phyloP scores from a whole-genome alignment of 352 stramenopile species.

The Phytopythium aichiense region DNA sequence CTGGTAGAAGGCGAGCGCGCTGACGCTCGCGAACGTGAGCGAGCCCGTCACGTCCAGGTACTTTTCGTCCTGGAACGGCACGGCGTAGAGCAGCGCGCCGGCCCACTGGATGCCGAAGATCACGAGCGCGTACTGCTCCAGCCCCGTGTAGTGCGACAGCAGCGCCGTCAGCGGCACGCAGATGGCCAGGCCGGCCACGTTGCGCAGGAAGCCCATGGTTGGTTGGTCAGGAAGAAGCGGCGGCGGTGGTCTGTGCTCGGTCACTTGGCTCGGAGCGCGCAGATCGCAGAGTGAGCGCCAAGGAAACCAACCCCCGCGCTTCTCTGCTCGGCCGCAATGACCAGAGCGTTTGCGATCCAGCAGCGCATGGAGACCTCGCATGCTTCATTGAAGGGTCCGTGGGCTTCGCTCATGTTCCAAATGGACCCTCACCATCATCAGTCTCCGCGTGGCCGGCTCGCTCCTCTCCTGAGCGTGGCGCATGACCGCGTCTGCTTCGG shows the following conservation, averaged over 20 bases:
- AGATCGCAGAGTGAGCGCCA: background rate
- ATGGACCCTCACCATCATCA: background rate
- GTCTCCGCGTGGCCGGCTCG: background rate
- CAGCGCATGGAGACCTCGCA: too few species aligned
- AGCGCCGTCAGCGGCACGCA: slow-evolving; percentile 31
- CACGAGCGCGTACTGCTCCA: slow-evolving; percentile 43
- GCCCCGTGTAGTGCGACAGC: slow-evolving; percentile 30
- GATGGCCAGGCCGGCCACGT: slow-evolving; percentile 34
- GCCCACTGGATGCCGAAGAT: slow-evolving; percentile 60
- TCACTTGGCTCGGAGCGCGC: background rate
- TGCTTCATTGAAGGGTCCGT: background rate
- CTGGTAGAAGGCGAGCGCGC: slow-evolving; percentile 28
- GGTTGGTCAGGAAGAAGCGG: background rate
- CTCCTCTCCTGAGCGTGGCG: background rate
- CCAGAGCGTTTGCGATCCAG: background rate
- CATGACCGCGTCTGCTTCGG: background rate
- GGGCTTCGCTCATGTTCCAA: background rate
- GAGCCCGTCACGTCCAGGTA: slow-evolving; percentile 79
- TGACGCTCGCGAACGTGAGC: slow-evolving; percentile 53
- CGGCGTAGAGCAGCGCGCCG: slow-evolving; percentile 45
- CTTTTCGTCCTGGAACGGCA: slow-evolving; percentile 62
- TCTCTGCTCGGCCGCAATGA: background rate
- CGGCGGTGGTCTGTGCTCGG: background rate
- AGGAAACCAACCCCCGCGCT: background rate
- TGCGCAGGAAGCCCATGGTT: slow-evolving; percentile 33